phyloP scores from a whole-genome alignment of 257 asterid genomes.

The Salvia hispanica region DNA sequence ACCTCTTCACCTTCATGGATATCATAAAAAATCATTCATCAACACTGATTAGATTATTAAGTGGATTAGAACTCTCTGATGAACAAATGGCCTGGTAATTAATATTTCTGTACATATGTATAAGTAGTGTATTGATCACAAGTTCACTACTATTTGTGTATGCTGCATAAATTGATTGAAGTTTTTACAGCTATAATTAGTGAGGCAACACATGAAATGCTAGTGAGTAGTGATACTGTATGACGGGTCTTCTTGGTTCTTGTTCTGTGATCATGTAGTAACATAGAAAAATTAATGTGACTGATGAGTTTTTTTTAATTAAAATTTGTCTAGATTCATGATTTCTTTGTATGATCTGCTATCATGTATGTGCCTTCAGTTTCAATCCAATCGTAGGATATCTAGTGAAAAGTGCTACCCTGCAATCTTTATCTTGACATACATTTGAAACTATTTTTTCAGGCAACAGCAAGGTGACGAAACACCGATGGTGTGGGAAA shows the following conservation, averaged over 20 bases:
- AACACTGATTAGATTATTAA: not conserved
- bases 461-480: constrained; percentile 98
- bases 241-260: not conserved
- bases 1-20: too few species aligned
- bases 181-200: too few species aligned
- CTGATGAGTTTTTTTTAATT: not conserved
- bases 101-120: too few species aligned
- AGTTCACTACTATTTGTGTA: too few species aligned
- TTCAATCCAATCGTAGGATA: not conserved
- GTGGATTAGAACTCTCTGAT: not conserved
- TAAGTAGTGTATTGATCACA: too few species aligned
- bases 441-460: constrained; percentile 26
- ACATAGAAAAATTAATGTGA: not conserved
- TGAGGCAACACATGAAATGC: too few species aligned
- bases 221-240: too few species aligned
- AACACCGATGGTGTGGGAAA: constrained; percentile 99
- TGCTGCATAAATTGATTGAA: too few species aligned
- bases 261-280: not conserved
- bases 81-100: too few species aligned
- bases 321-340: not conserved
- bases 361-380: not conserved
- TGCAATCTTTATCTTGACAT: constrained; percentile 1
- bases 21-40: not conserved
- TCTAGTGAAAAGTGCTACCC: constrained; percentile 1
- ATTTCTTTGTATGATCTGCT: not conserved